phyloP scores from a whole-genome alignment of 768 basidiomycete species.

The Tricholoma sp. region DNA sequence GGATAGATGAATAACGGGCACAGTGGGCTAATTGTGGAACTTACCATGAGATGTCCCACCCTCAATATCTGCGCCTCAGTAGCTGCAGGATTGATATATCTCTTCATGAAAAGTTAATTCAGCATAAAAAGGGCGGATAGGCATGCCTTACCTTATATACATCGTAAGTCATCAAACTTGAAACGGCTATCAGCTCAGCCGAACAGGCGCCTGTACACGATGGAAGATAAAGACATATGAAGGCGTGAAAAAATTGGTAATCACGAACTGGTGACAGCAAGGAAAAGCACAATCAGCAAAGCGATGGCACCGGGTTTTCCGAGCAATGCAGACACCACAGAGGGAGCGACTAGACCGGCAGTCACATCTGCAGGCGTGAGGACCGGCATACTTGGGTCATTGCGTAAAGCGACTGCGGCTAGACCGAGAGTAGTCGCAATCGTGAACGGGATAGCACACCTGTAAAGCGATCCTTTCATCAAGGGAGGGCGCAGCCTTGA shows the following conservation, averaged over 20 bases:
- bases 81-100: constrained; percentile 78
- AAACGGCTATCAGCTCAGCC: constrained; percentile 91
- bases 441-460: constrained; percentile 83
- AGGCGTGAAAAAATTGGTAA: not conserved
- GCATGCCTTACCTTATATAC: constrained; percentile 59
- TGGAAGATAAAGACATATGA: too few relatives aligned
- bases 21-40: constrained; percentile 7
- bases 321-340: constrained; percentile 77
- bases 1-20: not conserved
- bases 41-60: constrained; percentile 63
- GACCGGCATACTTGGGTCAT: constrained; percentile 47
- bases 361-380: constrained; percentile 62
- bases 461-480: constrained; percentile 20
- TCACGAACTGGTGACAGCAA: constrained; percentile 61
- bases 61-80: constrained; percentile 67
- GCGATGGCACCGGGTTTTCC: constrained; percentile 78
- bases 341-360: constrained; percentile 81
- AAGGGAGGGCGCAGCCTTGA: not conserved
- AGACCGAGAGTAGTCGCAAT: constrained; percentile 88
- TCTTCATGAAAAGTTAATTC: constrained; percentile 26
- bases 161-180: constrained; percentile 79
- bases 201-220: constrained; percentile 53
- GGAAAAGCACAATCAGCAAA: constrained; percentile 76
- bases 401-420: constrained; percentile 76
- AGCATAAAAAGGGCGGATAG: not conserved